Conservation (phyloP, 768 basidiomycete species). For the Exidia glandulosa region DNA sequence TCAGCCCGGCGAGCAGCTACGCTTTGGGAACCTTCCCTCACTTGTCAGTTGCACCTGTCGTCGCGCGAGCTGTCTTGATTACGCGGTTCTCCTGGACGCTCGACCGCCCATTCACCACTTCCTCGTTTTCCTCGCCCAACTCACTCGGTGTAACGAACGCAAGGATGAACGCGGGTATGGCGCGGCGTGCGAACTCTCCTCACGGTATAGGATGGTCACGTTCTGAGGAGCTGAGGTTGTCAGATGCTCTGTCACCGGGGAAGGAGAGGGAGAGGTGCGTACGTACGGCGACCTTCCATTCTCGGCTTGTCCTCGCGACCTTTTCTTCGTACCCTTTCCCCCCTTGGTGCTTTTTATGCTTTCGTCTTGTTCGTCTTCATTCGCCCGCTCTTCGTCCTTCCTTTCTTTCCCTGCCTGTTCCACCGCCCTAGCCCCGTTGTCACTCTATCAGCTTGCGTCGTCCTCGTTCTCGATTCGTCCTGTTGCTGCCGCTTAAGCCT, state of each 20-base stretch:
- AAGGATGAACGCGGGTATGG: constrained; percentile 61
- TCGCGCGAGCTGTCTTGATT: constrained; percentile 73
- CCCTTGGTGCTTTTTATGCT: too few species aligned
- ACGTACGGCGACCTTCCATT: background rate
- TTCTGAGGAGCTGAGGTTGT: constrained; percentile 70
- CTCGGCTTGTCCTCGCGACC: constrained; percentile 2
- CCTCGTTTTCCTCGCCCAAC: too few species aligned
- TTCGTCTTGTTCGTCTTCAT: too few species aligned
- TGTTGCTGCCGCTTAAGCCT: background rate
- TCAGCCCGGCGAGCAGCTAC: constrained; percentile 23
- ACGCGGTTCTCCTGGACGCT: constrained; percentile 87
- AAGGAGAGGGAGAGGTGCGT: constrained; percentile 50
- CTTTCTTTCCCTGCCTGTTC: too few species aligned
- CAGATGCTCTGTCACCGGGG: constrained; percentile 59
- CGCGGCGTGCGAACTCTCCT: constrained; percentile 84
- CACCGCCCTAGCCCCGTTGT: too few species aligned
- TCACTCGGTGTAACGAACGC: too few species aligned
- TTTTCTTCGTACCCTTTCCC: too few species aligned
- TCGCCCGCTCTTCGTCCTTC: too few species aligned
- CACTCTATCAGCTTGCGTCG: too few species aligned
- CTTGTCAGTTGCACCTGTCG: constrained; percentile 76
- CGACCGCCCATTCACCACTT: constrained; percentile 30
- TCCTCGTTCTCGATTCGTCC: too few species aligned
- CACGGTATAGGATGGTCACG: constrained; percentile 81
- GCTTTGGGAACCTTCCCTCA: constrained; percentile 82